Evolutionary conservation across 495 filamentous ascomycete genomes (phyloP).

Genomic region (Platismatia glauca): DNA sequence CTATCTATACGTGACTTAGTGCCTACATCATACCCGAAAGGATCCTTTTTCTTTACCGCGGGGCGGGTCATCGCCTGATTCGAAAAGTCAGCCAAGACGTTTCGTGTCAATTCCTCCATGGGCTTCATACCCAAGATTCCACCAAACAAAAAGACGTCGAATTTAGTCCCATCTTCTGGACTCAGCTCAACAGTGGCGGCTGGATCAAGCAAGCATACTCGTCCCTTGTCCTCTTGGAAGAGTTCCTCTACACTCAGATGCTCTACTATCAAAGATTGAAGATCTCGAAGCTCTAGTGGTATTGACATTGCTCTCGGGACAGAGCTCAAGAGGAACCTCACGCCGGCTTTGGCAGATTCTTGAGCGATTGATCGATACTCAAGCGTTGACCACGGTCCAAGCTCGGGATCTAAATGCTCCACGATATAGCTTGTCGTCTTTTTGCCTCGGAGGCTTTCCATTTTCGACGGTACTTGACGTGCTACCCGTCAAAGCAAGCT

Average conservation of each 20-base stretch:
- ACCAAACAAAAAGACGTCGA: constrained; percentile 91
- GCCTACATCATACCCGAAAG: constrained; percentile 2
- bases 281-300: constrained; percentile 50
- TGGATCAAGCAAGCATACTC: constrained; percentile 86
- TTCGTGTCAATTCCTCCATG: not conserved
- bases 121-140: constrained; percentile 78
- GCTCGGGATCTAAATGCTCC: constrained; percentile 86
- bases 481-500: not conserved
- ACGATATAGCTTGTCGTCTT: constrained; percentile 67
- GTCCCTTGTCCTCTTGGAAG: constrained; percentile 52
- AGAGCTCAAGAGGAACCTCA: constrained; percentile 76
- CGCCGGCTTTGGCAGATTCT: constrained; percentile 61
- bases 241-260: constrained; percentile 67
- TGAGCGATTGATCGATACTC: constrained; percentile 81
- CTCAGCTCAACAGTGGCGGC: constrained; percentile 66
- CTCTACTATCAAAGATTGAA: constrained; percentile 56
- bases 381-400: constrained; percentile 86
- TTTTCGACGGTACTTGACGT: not conserved
- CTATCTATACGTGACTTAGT: constrained; percentile 50
- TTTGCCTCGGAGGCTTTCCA: constrained; percentile 1
- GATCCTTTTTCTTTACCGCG: constrained; percentile 51
- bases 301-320: constrained; percentile 59
- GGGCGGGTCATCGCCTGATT: constrained; percentile 83
- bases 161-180: constrained; percentile 70
- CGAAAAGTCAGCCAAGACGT: not conserved